phyloP scores from a whole-genome alignment of 140 eudicot species.

The Flaveria floridana region DNA sequence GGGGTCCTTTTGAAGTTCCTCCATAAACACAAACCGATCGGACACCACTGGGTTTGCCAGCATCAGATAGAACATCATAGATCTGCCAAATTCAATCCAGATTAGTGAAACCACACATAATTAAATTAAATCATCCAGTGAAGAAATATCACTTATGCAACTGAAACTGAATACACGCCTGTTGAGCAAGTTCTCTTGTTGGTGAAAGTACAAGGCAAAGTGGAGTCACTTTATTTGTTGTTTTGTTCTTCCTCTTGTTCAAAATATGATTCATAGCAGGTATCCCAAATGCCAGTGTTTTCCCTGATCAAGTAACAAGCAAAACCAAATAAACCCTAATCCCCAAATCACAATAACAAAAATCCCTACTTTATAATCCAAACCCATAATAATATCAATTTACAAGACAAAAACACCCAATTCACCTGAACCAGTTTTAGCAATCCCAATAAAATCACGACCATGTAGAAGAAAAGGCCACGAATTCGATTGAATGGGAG shows the following conservation, averaged over 20 bases:
- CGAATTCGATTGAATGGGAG: conserved; percentile 90
- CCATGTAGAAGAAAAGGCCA: conserved; percentile 88
- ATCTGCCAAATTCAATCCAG: conserved; percentile 48
- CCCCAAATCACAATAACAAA: not conserved
- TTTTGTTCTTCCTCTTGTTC: conserved; percentile 53
- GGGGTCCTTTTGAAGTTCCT: conserved; percentile 93
- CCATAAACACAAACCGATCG: conserved; percentile 84
- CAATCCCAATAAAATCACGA: conserved; percentile 94
- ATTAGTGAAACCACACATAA: not conserved
- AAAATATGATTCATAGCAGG: conserved; percentile 86
- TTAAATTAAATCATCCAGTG: not conserved
- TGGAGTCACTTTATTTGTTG: conserved; percentile 59
- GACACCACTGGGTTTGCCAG: conserved; percentile 85
- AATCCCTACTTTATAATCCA: not conserved
- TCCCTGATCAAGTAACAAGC: conserved; percentile 51
- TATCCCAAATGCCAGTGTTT: conserved; percentile 88
- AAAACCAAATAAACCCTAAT: conserved; percentile 12
- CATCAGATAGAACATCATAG: conserved; percentile 72
- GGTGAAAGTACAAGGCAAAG: conserved; percentile 90
- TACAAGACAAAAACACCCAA: not conserved
- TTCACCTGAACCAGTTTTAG: conserved; percentile 92
- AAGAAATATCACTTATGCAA: conserved; percentile 3
- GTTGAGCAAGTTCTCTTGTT: conserved; percentile 98
- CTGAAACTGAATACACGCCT: conserved; percentile 45
- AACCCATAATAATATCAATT: not conserved